A percentile compares a stretch with the other conserved stretches of the same genome.
phyloP scores from a whole-genome alignment of 1,284 basidiomycete species.

The Naganishia albida region DNA sequence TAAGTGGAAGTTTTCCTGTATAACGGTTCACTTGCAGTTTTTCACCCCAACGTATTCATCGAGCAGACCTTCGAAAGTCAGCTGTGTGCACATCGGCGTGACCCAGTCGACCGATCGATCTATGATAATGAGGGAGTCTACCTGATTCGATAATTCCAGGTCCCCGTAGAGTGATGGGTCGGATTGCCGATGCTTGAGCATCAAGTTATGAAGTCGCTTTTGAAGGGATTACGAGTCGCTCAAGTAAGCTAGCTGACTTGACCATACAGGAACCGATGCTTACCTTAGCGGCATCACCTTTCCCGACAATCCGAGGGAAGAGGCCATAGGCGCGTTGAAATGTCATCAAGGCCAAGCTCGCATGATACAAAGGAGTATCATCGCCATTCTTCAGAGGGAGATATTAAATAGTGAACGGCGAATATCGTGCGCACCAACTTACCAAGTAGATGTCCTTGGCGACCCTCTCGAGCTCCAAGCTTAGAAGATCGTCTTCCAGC shows the following conservation, averaged over 20 bases:
- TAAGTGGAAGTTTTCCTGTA: slow-evolving; percentile 5
- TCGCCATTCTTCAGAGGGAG: slow-evolving; percentile 74
- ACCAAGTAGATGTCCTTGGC: slow-evolving; percentile 86
- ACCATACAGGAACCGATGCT: slow-evolving; percentile 40
- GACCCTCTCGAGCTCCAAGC: slow-evolving; percentile 77
- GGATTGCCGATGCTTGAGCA: slow-evolving; percentile 64
- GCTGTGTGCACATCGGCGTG: slow-evolving; percentile 89
- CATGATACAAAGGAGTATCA: slow-evolving; percentile 83
- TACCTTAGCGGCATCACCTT: slow-evolving; percentile 86
- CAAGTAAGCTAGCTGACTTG: not conserved
- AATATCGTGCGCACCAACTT: slow-evolving; percentile 31
- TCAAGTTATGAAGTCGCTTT: slow-evolving; percentile 70
- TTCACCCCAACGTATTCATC: slow-evolving; percentile 89
- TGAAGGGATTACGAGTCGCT: not conserved
- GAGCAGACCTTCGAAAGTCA: slow-evolving; percentile 96
- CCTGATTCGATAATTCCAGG: slow-evolving; percentile 54
- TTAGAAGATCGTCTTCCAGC: slow-evolving; percentile 84
- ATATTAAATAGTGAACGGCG: not conserved
- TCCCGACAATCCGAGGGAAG: slow-evolving; percentile 89
- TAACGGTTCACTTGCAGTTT: slow-evolving; percentile 65
- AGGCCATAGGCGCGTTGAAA: slow-evolving; percentile 84
- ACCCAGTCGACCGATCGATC: slow-evolving; percentile 95
- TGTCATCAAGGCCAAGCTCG: slow-evolving; percentile 80
- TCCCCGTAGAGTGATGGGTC: slow-evolving; percentile 41
- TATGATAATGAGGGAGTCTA: slow-evolving; percentile 86